Evolutionary conservation across 371 early-diverging fungal genomes (phyloP), one percentile per base, ranked within the genome.

Genomic region (Cladochytrium tenue): DNA sequence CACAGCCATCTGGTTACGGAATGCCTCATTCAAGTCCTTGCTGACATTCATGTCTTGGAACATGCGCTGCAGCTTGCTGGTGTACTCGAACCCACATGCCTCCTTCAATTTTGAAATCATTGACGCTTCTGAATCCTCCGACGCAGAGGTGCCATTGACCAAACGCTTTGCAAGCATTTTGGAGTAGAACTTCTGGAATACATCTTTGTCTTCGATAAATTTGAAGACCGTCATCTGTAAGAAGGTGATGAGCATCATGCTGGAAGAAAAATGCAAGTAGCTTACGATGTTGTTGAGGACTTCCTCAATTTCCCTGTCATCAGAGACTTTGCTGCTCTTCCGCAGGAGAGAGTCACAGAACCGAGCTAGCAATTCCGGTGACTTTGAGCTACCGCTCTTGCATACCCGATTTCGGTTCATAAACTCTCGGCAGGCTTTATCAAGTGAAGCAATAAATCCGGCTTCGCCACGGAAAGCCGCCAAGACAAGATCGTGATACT

Each of bases 51-150:
- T 90, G 66, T 95, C 95, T 4, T 91, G 91, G 63, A 93, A 89
- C 94, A 95, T 94, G 28, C 92, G 85, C 65, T 93, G 92, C 34
- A 95, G 77, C 63, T 93, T 93, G 32, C 84, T 83, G 1, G 93
- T 93, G 73, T 93, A 95, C 72, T 95, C 95, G 50, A 88, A 84
- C 33, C 95, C 95, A 66, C 95, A 95, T 1, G 88, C 88, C 57
- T 67, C 76, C 73, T 81, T 81, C 15, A 83, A 55, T 26, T 72
- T 69, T 7, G 74, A 73, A 52, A 86, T 81, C 81, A 86, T 80
- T 28, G 61, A 69, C 25, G 64, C 58, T 67, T 86, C 84, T 1
- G 73, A 60, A 20, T 87, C 86, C 26, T 80, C 82, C 3, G 78
- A 76, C 0, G 71, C 62, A 1, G 80, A 79, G 17, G 79, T 66